These are phyloP conservation scores for Phytophthora melonis DNA, from an alignment of 352 stramenopile species.

Conservation along the genomic window DNA sequence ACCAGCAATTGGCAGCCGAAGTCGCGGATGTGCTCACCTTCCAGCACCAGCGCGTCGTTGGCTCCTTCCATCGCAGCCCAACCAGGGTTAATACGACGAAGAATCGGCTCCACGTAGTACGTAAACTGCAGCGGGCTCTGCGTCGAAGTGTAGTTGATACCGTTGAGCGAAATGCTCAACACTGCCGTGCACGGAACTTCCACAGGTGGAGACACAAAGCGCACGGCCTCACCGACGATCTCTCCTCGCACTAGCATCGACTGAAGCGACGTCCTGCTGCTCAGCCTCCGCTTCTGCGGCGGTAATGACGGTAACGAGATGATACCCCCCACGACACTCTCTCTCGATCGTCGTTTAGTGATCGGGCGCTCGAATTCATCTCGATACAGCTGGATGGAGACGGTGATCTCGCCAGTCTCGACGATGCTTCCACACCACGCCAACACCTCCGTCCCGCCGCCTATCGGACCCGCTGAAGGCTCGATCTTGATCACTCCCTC, in stretches of 20 bases:
- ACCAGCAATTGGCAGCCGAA: conserved; percentile 60
- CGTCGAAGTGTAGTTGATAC: conserved; percentile 74
- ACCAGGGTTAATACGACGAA: conserved; percentile 57
- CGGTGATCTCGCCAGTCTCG: conserved; percentile 72
- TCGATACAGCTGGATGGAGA: conserved; percentile 49
- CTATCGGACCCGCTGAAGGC: conserved; percentile 59
- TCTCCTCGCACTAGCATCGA: conserved; percentile 54
- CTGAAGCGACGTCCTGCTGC: not conserved
- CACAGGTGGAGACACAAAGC: conserved; percentile 59
- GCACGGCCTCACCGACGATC: conserved; percentile 70
- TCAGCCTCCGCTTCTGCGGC: not conserved
- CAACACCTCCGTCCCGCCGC: conserved; percentile 62
- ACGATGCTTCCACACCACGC: conserved; percentile 72
- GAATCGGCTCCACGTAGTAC: conserved; percentile 66
- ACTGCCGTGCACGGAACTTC: conserved; percentile 47
- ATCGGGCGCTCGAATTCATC: not conserved
- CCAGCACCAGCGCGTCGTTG: conserved; percentile 42
- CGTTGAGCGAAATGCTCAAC: conserved; percentile 78
- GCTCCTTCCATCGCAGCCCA: conserved; percentile 57
- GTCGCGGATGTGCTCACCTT: conserved; percentile 61
- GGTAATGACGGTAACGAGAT: not conserved
- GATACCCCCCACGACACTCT: not conserved
- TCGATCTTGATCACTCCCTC: conserved; percentile 72
- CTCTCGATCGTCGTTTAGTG: conserved; percentile 8
- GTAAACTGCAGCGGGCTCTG: conserved; percentile 59